A percentile compares a stretch with the other conserved stretches of the same genome.
Conservation (phyloP, 495 filamentous ascomycete genomes). For the Penicillium cinerascens region DNA sequence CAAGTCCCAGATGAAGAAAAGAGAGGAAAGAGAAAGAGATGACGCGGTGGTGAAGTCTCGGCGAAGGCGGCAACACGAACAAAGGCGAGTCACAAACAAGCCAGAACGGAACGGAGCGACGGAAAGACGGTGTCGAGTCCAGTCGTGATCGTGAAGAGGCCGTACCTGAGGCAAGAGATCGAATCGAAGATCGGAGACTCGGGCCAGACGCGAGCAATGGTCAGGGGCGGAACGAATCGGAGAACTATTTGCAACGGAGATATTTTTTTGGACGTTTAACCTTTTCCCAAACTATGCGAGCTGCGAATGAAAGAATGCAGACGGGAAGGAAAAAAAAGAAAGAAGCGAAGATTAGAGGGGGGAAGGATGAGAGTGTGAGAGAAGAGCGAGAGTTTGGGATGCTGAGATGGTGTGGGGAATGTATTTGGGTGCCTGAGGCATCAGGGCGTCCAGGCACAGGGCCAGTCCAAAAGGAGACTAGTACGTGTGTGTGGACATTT, state of each 20-base stretch:
- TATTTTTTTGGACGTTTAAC: constrained; percentile 19
- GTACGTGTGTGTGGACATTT: not conserved
- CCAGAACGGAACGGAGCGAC: constrained; percentile 9
- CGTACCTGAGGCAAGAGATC: not conserved
- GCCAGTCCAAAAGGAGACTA: constrained; percentile 10
- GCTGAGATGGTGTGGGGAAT: constrained; percentile 25
- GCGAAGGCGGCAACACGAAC: constrained; percentile 17
- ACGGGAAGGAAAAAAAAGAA: constrained; percentile 23
- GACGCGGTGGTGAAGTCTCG: constrained; percentile 17
- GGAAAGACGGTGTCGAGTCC: not conserved
- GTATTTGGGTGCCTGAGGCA: constrained; percentile 8
- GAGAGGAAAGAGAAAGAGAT: constrained; percentile 14
- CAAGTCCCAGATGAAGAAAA: constrained; percentile 35
- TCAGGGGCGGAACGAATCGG: constrained; percentile 31
- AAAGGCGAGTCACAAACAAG: constrained; percentile 11
- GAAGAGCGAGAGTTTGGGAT: constrained; percentile 22
- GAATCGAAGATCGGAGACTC: constrained; percentile 14
- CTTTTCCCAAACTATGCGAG: constrained; percentile 20
- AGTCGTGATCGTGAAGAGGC: constrained; percentile 1
- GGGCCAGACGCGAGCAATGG: constrained; percentile 23
- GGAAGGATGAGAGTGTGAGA: constrained; percentile 10
- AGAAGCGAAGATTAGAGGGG: constrained; percentile 34
- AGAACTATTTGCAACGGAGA: constrained; percentile 22
- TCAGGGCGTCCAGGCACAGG: not conserved
- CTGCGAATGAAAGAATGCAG: constrained; percentile 37